Conservation (phyloP, 306 rosid species). For the Gastrolobium bilobum region DNA sequence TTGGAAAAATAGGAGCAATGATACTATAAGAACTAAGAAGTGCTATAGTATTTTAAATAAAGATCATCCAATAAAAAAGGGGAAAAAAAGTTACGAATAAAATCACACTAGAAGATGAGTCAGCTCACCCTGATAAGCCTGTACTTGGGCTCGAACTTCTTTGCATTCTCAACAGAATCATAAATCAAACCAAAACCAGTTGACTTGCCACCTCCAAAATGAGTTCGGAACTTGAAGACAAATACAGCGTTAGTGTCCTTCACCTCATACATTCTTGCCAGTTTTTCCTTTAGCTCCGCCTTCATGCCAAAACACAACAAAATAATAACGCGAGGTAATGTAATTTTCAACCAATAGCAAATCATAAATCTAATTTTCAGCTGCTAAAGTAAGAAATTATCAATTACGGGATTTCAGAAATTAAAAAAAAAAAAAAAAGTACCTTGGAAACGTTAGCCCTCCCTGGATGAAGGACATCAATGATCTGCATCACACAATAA, state of each 20-base stretch:
- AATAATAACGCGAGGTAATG: neutral
- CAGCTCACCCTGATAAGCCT: constrained; percentile 87
- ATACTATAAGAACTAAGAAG: neutral
- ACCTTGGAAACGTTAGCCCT: constrained; percentile 96
- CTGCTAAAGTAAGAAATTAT: neutral
- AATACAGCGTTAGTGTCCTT: constrained; percentile 83
- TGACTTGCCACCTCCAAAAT: constrained; percentile 96
- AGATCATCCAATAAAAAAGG: neutral
- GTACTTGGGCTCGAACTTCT: constrained; percentile 91
- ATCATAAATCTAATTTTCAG: neutral
- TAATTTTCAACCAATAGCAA: neutral
- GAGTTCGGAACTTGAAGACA: constrained; percentile 88
- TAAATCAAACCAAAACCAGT: constrained; percentile 94
- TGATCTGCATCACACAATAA: constrained; percentile 54
- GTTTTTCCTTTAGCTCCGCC: constrained; percentile 93
- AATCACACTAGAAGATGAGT: neutral
- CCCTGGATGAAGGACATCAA: constrained; percentile 93
- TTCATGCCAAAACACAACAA: constrained; percentile 36
- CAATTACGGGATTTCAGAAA: neutral
- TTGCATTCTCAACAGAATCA: constrained; percentile 83
- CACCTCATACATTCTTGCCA: constrained; percentile 75
- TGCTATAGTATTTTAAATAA: neutral
- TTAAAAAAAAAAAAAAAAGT: neutral
- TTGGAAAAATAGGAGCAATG: neutral
- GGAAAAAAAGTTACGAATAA: neutral